A percentile compares a stretch with the other conserved stretches of the same genome.
Conservation (phyloP, 257 asterid species). For the Salvia rosmarinus region DNA sequence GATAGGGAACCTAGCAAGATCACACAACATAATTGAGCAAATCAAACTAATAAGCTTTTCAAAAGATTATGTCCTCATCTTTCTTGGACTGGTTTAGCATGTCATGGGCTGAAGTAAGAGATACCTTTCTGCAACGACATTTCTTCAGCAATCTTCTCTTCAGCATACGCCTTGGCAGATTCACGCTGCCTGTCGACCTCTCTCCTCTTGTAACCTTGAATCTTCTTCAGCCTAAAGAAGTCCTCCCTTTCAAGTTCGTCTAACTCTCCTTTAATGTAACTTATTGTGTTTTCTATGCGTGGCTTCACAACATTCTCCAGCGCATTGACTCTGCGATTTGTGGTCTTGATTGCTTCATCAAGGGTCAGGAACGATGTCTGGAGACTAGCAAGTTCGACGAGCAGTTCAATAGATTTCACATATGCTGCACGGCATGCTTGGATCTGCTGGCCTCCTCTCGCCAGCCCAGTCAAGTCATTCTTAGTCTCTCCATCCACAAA, state of each 20-base stretch:
- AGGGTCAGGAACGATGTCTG: constrained; percentile 62
- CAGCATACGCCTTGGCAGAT: constrained; percentile 49
- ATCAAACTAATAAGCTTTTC: constrained; percentile 37
- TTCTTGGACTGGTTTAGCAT: constrained; percentile 39
- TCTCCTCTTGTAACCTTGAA: constrained; percentile 55
- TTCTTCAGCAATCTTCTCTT: constrained; percentile 48
- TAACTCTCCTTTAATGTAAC: constrained; percentile 54
- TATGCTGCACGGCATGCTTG: constrained; percentile 56
- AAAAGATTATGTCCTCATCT: constrained; percentile 58
- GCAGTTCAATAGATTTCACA: constrained; percentile 58
- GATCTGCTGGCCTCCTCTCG: constrained; percentile 61
- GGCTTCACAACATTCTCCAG: constrained; percentile 64
- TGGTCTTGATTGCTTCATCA: constrained; percentile 64
- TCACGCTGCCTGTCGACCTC: constrained; percentile 52
- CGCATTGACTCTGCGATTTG: constrained; percentile 66
- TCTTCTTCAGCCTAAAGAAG: constrained; percentile 57
- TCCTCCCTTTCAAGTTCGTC: constrained; percentile 62
- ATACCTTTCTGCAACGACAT: constrained; percentile 48
- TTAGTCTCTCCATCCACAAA: constrained; percentile 53
- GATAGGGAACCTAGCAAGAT: constrained; percentile 21
- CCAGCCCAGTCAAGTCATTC: constrained; percentile 56
- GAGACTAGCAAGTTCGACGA: constrained; percentile 57
- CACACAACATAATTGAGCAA: constrained; percentile 28
- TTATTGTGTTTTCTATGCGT: constrained; percentile 52
- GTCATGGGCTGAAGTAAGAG: constrained; percentile 41